phyloP scores from a whole-genome alignment of 345 rosid species.

The Brassica cretica region DNA sequence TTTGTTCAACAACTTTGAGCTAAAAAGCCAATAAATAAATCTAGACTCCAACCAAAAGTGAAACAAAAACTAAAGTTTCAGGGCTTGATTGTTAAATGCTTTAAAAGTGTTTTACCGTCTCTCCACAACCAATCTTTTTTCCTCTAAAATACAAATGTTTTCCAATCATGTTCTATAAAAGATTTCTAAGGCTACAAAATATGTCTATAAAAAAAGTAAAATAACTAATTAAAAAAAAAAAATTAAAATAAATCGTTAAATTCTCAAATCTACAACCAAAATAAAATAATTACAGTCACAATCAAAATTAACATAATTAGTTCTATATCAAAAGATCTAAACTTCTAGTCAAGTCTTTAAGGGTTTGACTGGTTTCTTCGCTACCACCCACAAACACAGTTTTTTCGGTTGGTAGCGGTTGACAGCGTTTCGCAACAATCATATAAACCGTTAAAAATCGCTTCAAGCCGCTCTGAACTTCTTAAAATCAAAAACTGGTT shows the following conservation, averaged over 20 bases:
- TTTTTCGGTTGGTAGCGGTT: too few relatives aligned
- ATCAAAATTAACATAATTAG: background rate
- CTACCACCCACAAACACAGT: too few relatives aligned
- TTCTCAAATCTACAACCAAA: background rate
- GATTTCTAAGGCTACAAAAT: background rate
- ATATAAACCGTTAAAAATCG: too few relatives aligned
- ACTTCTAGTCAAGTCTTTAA: background rate
- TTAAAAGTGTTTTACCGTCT: background rate
- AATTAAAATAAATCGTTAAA: background rate
- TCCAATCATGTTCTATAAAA: background rate
- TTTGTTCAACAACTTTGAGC: slow-evolving; percentile 32
- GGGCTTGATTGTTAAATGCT: background rate
- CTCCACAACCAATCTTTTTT: too few relatives aligned
- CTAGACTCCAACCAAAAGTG: slow-evolving; percentile 14
- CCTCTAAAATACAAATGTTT: too few relatives aligned
- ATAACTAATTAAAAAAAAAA: background rate
- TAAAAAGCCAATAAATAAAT: background rate
- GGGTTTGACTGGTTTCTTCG: too few relatives aligned
- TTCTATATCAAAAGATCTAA: background rate
- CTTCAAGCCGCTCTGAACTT: too few relatives aligned
- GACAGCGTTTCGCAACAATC: too few relatives aligned
- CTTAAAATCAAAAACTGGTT: too few relatives aligned
- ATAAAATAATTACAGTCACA: background rate
- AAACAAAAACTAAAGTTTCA: slow-evolving; percentile 12
- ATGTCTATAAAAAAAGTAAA: background rate